Conservation (phyloP, 2,329 filamentous ascomycete species). For the Acephala macrosclerotiorum region DNA sequence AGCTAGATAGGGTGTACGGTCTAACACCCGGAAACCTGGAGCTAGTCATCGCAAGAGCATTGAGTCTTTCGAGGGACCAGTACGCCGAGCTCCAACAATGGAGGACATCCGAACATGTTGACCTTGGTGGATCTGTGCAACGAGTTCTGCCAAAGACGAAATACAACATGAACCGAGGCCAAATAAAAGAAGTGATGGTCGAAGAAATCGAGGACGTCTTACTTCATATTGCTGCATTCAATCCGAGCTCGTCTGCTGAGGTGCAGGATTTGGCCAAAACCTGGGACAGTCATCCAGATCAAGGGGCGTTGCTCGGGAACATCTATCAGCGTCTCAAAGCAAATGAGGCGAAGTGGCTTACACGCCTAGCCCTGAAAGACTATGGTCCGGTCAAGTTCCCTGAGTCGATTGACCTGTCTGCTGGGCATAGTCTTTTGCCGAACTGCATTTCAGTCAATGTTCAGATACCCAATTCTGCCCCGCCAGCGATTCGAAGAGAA, state of each 20-base stretch:
- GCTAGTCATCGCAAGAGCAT: conserved; percentile 70
- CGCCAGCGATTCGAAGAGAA: conserved; percentile 34
- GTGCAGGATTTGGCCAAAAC: conserved; percentile 51
- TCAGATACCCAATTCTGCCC: conserved; percentile 67
- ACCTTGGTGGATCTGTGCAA: conserved; percentile 67
- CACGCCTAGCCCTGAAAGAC: conserved; percentile 79
- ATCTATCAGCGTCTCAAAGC: conserved; percentile 69
- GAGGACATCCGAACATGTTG: conserved; percentile 60
- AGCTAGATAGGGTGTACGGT: conserved; percentile 80
- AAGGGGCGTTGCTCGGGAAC: conserved; percentile 54
- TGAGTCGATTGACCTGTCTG: conserved; percentile 41
- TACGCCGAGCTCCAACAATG: conserved; percentile 69
- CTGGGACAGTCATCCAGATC: conserved; percentile 8
- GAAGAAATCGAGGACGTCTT: conserved; percentile 76
- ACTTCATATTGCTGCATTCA: conserved; percentile 70
- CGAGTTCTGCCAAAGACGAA: conserved; percentile 33
- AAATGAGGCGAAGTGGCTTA: conserved; percentile 86
- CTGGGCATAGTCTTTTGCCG: conserved; percentile 75
- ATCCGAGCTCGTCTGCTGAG: conserved; percentile 73
- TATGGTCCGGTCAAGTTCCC: conserved; percentile 74
- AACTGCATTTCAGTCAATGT: conserved; percentile 74
- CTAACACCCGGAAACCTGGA: conserved; percentile 69
- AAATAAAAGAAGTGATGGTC: conserved; percentile 59
- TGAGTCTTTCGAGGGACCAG: conserved; percentile 70
- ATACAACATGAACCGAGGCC: conserved; percentile 17